Evolutionary conservation across 2,329 filamentous ascomycete genomes (phyloP).

Genomic region (Xylariomycetidae sp.): DNA sequence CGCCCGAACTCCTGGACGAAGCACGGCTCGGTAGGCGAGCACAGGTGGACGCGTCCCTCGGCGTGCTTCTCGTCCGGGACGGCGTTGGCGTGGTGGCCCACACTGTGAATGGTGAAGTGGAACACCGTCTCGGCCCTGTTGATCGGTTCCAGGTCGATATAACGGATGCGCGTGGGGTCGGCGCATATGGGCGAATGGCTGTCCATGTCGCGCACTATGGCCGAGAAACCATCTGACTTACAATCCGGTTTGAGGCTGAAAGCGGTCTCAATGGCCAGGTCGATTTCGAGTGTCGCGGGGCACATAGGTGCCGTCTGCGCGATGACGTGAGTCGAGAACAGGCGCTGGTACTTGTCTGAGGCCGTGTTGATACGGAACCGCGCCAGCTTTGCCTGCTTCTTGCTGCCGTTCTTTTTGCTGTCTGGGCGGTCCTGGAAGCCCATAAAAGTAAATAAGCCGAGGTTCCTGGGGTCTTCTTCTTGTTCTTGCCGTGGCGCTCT

Average conservation of each 20-base stretch:
- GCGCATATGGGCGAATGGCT: slow-evolving; percentile 12
- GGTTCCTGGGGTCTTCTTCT: no score
- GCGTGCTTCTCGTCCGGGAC: no score
- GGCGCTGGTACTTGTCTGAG: slow-evolving; percentile 26
- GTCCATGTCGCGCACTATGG: slow-evolving; percentile 13
- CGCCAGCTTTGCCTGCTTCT: slow-evolving; percentile 16
- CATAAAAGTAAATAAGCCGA: slow-evolving; percentile 24
- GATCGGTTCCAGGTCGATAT: no score
- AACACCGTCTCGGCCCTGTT: no score
- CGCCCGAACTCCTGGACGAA: slow-evolving; percentile 15
- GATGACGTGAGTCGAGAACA: slow-evolving; percentile 35
- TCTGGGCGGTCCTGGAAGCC: slow-evolving; percentile 24
- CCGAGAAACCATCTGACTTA: slow-evolving; percentile 12
- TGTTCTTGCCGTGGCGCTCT: no score
- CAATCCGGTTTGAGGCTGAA: slow-evolving; percentile 25
- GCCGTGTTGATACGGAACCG: slow-evolving; percentile 39
- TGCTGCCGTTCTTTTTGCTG: no score
- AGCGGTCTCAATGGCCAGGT: slow-evolving; percentile 28
- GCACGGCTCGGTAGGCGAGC: no score
- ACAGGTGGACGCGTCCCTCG: no score
- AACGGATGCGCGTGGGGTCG: background rate
- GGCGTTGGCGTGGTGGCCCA: no score
- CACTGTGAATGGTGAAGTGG: no score
- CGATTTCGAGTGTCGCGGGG: slow-evolving; percentile 32
- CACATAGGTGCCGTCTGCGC: slow-evolving; percentile 32